Conservation (phyloP, 352 stramenopile genomes). For the Plasmopara muralis region DNA sequence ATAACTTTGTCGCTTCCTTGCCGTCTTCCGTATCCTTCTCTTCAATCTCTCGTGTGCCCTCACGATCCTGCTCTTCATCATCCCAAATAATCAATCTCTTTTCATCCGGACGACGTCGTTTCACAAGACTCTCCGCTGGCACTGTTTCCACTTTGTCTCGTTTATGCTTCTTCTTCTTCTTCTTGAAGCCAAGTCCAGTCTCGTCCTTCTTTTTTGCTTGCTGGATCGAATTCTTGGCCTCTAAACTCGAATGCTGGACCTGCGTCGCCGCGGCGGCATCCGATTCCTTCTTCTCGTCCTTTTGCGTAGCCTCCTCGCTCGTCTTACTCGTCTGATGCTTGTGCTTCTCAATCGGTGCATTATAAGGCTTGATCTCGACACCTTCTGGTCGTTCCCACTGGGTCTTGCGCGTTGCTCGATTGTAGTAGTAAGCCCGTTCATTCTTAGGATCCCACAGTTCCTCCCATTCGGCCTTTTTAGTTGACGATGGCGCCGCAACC, state of each 20-base stretch:
- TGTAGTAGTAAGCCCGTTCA: slow-evolving; percentile 81
- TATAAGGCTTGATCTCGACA: slow-evolving; percentile 71
- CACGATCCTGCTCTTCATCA: slow-evolving; percentile 43
- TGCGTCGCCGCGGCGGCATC: too few species aligned
- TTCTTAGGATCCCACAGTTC: slow-evolving; percentile 86
- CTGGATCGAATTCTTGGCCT: not conserved
- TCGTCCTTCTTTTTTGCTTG: slow-evolving; percentile 1
- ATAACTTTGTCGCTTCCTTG: slow-evolving; percentile 62
- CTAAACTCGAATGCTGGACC: too few species aligned
- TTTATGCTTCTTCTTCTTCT: slow-evolving; percentile 43
- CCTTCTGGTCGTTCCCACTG: slow-evolving; percentile 73
- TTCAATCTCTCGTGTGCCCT: slow-evolving; percentile 29
- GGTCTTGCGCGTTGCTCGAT: slow-evolving; percentile 70
- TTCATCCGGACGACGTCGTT: slow-evolving; percentile 44
- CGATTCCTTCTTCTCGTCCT: not conserved
- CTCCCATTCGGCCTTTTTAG: slow-evolving; percentile 60
- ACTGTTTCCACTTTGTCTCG: slow-evolving; percentile 19
- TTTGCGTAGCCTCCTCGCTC: slow-evolving; percentile 8
- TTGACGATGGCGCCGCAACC: not conserved
- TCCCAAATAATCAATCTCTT: slow-evolving; percentile 82
- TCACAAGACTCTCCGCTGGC: slow-evolving; percentile 23
- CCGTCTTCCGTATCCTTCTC: slow-evolving; percentile 65
- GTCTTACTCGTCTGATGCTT: slow-evolving; percentile 28
- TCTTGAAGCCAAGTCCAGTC: slow-evolving; percentile 5
- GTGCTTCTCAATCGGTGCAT: slow-evolving; percentile 19